A percentile compares a stretch with the other conserved stretches of the same genome.
phyloP scores from a whole-genome alignment of 768 basidiomycete genomes.

The Leccinum subtestaceum region DNA sequence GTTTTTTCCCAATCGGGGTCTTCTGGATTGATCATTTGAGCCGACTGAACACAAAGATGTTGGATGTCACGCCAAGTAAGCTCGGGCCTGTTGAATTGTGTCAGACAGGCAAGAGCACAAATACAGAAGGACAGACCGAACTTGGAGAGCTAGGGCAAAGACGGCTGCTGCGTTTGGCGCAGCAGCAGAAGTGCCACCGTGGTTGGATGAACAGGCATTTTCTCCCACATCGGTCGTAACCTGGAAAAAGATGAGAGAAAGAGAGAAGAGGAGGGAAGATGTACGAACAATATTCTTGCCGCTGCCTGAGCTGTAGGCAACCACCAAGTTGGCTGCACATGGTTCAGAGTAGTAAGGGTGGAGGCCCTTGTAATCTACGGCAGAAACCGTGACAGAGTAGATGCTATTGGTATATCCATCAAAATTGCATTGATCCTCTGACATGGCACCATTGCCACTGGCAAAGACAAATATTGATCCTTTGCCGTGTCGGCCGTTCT shows the following conservation, averaged over 20 bases:
- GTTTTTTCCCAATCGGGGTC: conserved; percentile 95
- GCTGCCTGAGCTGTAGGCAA: conserved; percentile 92
- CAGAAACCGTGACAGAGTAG: conserved; percentile 94
- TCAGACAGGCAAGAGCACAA: conserved; percentile 9
- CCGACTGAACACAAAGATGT: conserved; percentile 77
- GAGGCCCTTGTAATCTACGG: conserved; percentile 87
- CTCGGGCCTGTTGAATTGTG: conserved; percentile 62
- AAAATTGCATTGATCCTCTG: conserved; percentile 97
- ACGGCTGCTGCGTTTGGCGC: conserved; percentile 96
- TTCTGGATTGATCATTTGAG: conserved; percentile 74
- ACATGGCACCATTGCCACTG: conserved; percentile 89
- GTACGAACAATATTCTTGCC: conserved; percentile 86
- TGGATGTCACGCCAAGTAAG: conserved; percentile 97
- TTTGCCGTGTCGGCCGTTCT: conserved; percentile 83
- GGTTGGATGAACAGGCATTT: conserved; percentile 72
- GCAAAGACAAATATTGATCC: conserved; percentile 97
- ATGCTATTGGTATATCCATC: conserved; percentile 99
- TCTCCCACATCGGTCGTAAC: conserved; percentile 93
- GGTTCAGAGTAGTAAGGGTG: conserved; percentile 97
- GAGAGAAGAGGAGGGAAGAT: neutral
- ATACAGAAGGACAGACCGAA: conserved; percentile 51
- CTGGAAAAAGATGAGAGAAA: conserved; percentile 41
- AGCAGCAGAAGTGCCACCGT: conserved; percentile 97
- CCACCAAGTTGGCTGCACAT: conserved; percentile 97
- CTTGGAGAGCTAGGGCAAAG: conserved; percentile 85